phyloP scores from a whole-genome alignment of 2,329 filamentous ascomycete species.

The Dothideomycetes sp. region DNA sequence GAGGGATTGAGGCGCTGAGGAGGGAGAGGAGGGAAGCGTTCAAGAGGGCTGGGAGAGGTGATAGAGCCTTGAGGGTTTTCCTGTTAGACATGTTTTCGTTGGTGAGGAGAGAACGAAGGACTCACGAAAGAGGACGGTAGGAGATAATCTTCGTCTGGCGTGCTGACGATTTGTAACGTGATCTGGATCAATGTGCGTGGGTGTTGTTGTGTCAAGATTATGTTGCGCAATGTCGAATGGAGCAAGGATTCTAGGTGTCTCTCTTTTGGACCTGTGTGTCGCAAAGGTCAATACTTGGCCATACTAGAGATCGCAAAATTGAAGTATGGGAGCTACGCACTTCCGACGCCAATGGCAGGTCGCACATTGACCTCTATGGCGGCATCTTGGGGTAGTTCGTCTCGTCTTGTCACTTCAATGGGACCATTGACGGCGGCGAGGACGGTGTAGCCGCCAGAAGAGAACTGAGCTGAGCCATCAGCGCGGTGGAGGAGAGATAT shows the following conservation, averaged over 20 bases:
- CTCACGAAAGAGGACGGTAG: conserved; percentile 53
- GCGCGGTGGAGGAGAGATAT: conserved; percentile 50
- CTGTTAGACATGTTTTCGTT: not conserved
- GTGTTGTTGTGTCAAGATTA: conserved; percentile 66
- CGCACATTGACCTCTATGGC: conserved; percentile 83
- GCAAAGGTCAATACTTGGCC: too few species aligned
- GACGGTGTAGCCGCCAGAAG: conserved; percentile 67
- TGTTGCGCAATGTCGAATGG: conserved; percentile 60
- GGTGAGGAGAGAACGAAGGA: conserved; percentile 1
- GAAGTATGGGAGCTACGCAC: conserved; percentile 36
- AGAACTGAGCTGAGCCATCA: conserved; percentile 73
- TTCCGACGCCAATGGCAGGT: conserved; percentile 74
- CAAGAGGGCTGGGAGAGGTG: conserved; percentile 70
- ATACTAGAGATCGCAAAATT: not conserved
- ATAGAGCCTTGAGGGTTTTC: conserved; percentile 53
- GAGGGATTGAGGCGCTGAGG: conserved; percentile 71
- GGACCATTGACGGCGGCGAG: conserved; percentile 86
- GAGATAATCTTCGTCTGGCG: conserved; percentile 56
- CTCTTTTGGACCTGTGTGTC: conserved; percentile 35
- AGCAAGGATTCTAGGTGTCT: conserved; percentile 73
- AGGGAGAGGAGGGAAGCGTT: conserved; percentile 72
- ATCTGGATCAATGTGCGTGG: conserved; percentile 72
- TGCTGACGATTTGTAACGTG: conserved; percentile 64
- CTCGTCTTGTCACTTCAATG: conserved; percentile 76
- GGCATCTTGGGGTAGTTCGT: conserved; percentile 87